These are phyloP conservation scores for Cladosporium sp. DNA, from an alignment of 2,329 filamentous ascomycete species.

Conservation along the genomic window DNA sequence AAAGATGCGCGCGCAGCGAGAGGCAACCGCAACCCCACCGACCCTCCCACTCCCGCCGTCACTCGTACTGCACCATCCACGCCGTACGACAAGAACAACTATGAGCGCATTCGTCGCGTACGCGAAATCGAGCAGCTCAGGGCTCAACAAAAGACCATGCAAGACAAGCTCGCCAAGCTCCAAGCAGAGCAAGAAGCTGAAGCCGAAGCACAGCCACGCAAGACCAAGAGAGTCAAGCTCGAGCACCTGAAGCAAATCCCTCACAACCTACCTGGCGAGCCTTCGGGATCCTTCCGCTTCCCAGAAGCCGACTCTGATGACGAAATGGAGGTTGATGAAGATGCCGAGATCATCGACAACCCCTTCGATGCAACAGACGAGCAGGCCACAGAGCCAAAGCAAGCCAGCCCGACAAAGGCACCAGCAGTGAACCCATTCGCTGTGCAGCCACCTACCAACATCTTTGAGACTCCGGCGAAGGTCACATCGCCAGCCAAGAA, in stretches of 20 bases:
- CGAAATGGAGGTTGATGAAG: slow-evolving; percentile 31
- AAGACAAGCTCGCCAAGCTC: slow-evolving; percentile 18
- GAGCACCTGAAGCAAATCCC: slow-evolving; percentile 28
- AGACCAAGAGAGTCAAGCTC: slow-evolving; percentile 30
- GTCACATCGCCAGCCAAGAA: not conserved
- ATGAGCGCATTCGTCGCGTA: slow-evolving; percentile 25
- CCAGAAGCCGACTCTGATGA: slow-evolving; percentile 30
- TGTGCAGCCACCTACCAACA: not conserved
- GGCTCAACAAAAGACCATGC: slow-evolving; percentile 20
- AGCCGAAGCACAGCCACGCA: slow-evolving; percentile 15
- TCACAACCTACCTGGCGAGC: slow-evolving; percentile 28
- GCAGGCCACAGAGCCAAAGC: not conserved
- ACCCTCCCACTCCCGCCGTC: not conserved
- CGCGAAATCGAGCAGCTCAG: slow-evolving; percentile 19
- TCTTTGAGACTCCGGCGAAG: not conserved
- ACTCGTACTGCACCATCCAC: slow-evolving; percentile 15
- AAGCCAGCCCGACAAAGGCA: not conserved
- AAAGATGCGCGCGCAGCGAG: slow-evolving; percentile 8
- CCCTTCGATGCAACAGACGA: slow-evolving; percentile 13
- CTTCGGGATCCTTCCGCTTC: slow-evolving; percentile 27
- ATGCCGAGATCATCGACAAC: slow-evolving; percentile 12
- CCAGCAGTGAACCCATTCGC: not conserved
- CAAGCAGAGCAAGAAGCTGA: slow-evolving; percentile 23
- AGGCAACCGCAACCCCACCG: not conserved
- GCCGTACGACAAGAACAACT: slow-evolving; percentile 25